A percentile compares a stretch with the other conserved stretches of the same genome.
These are phyloP conservation scores for Reutealis trisperma DNA, from an alignment of 345 rosid species.

Conservation along the genomic window DNA sequence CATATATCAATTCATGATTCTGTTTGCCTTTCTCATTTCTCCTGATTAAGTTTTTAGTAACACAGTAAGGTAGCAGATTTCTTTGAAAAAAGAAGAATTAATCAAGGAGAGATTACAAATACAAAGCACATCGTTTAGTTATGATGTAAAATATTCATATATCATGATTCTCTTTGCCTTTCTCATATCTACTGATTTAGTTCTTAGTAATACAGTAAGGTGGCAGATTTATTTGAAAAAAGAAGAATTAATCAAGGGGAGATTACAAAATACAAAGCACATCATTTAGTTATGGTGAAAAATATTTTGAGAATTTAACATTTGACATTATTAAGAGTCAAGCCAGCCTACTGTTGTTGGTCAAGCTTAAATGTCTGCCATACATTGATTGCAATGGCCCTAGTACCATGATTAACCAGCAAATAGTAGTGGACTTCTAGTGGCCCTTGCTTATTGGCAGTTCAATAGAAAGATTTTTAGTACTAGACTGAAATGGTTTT, in stretches of 20 bases:
- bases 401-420: neutral
- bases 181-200: neutral
- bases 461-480: neutral
- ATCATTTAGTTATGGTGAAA: neutral
- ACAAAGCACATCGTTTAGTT: neutral
- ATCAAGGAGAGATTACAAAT: neutral
- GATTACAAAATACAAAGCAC: neutral
- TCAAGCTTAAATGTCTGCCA: too few species aligned
- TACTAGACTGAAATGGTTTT: neutral
- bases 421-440: neutral
- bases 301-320: neutral
- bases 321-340: neutral
- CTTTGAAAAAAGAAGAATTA: neutral
- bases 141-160: neutral
- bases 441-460: neutral
- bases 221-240: neutral
- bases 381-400: neutral
- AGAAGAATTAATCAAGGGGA: neutral
- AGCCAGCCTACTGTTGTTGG: neutral
- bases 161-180: neutral
- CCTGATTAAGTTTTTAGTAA: neutral
- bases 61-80: neutral
- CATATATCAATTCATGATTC: too few species aligned
- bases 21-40: neutral
- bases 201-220: neutral